Conservation (phyloP, 2,329 filamentous ascomycete genomes). For the Venturia oleaginea region DNA sequence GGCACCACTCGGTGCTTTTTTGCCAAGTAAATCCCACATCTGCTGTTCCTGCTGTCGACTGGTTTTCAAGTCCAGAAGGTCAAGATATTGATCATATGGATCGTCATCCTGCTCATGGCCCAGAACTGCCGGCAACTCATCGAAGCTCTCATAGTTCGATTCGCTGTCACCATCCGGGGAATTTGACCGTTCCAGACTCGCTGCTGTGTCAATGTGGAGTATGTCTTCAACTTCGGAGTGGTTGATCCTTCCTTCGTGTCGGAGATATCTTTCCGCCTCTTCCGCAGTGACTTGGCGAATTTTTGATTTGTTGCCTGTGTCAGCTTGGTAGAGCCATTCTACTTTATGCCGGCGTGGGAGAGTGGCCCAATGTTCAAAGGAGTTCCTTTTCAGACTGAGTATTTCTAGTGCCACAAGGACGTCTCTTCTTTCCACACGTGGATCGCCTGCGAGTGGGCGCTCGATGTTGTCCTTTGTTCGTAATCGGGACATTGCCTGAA, state of each 20-base stretch:
- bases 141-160: neutral
- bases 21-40: conserved; percentile 36
- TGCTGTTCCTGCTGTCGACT: conserved; percentile 36
- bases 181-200: neutral
- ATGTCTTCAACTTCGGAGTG: neutral
- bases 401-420: conserved; percentile 47
- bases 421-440: conserved; percentile 37
- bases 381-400: conserved; percentile 40
- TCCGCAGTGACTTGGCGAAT: conserved; percentile 14
- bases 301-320: conserved; percentile 14
- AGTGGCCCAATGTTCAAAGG: conserved; percentile 42
- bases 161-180: neutral
- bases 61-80: conserved; percentile 38
- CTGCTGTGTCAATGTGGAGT: neutral
- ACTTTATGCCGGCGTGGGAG: conserved; percentile 38
- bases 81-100: conserved; percentile 35
- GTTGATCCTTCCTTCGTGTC: conserved; percentile 17
- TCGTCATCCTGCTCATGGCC: conserved; percentile 13
- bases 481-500: conserved; percentile 61
- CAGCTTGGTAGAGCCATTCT: conserved; percentile 15
- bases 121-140: neutral
- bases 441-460: conserved; percentile 21
- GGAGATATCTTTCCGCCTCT: conserved; percentile 15
- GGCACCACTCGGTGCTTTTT: conserved; percentile 18
- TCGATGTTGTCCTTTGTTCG: conserved; percentile 36